Conservation (phyloP, 352 stramenopile genomes). For the Globisporangium alternatum region DNA sequence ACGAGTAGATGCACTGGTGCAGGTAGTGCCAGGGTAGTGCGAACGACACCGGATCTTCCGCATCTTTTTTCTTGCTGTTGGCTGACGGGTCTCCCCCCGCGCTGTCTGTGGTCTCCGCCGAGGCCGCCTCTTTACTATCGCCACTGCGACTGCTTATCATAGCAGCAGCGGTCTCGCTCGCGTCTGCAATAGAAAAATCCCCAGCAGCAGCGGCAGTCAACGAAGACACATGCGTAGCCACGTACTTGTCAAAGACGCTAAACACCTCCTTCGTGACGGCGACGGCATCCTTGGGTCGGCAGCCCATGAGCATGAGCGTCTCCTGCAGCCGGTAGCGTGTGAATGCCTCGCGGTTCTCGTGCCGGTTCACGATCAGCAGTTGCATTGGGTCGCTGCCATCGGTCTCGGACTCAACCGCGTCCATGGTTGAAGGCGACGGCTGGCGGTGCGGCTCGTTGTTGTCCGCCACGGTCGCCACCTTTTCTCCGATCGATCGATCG, state of each 20-base stretch:
- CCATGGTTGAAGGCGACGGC: slow-evolving; percentile 30
- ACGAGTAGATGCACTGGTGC: slow-evolving; percentile 81
- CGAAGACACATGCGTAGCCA: slow-evolving; percentile 21
- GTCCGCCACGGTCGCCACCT: slow-evolving; percentile 11
- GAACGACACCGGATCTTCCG: neutral
- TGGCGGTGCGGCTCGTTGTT: slow-evolving; percentile 11
- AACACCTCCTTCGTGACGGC: slow-evolving; percentile 72
- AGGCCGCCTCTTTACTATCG: neutral
- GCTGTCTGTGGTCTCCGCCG: neutral
- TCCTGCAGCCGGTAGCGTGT: slow-evolving; percentile 84
- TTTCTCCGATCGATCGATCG: neutral
- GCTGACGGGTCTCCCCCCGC: neutral
- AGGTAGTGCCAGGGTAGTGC: slow-evolving; percentile 70
- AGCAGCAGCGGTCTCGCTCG: neutral
- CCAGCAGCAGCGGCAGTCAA: neutral
- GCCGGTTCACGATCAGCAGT: slow-evolving; percentile 56
- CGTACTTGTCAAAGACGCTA: slow-evolving; percentile 51
- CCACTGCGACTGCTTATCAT: neutral
- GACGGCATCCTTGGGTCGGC: slow-evolving; percentile 69
- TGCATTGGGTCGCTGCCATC: slow-evolving; percentile 78
- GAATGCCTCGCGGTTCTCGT: slow-evolving; percentile 57
- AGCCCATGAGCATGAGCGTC: slow-evolving; percentile 88
- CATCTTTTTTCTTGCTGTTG: neutral
- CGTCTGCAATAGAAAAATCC: neutral
- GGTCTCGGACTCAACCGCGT: slow-evolving; percentile 48